Percentiles rank a stretch among this genome's conserved stretches.
phyloP scores from a whole-genome alignment of 2,329 filamentous ascomycete genomes.

The Epichloe brachyelytri region DNA sequence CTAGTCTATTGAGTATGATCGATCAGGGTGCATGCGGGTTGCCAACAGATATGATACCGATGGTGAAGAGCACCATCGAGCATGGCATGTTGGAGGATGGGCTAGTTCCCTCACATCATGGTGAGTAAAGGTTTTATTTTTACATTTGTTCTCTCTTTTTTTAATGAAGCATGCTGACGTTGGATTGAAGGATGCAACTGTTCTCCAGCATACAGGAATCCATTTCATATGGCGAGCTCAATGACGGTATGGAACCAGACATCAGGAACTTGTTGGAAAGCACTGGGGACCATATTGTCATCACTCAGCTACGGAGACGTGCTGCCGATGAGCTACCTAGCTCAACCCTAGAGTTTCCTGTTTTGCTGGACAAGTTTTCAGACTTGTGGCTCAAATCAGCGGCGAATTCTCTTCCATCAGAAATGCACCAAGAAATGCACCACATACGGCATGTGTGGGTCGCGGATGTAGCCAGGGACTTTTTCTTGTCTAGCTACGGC shows the following conservation, averaged over 20 bases:
- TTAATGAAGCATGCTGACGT: neutral
- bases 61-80: slow-evolving; percentile 15
- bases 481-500: slow-evolving; percentile 22
- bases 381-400: slow-evolving; percentile 20
- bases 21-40: slow-evolving; percentile 12
- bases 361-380: slow-evolving; percentile 16
- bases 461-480: slow-evolving; percentile 19
- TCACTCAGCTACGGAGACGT: slow-evolving; percentile 18
- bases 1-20: slow-evolving; percentile 9
- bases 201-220: slow-evolving; percentile 1
- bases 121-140: slow-evolving; percentile 10
- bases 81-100: slow-evolving; percentile 13
- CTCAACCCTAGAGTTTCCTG: slow-evolving; percentile 14
- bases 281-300: slow-evolving; percentile 14
- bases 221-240: slow-evolving; percentile 3
- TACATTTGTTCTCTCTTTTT: neutral
- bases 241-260: slow-evolving; percentile 15
- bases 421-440: slow-evolving; percentile 15
- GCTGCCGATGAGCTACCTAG: slow-evolving; percentile 12
- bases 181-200: slow-evolving; percentile 15
- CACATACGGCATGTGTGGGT: slow-evolving; percentile 16
- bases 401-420: slow-evolving; percentile 11
- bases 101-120: slow-evolving; percentile 19
- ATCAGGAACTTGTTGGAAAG: slow-evolving; percentile 17
- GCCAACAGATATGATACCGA: slow-evolving; percentile 13